phyloP scores from a whole-genome alignment of 768 basidiomycete species.

The Stropharia rugosoannulata region DNA sequence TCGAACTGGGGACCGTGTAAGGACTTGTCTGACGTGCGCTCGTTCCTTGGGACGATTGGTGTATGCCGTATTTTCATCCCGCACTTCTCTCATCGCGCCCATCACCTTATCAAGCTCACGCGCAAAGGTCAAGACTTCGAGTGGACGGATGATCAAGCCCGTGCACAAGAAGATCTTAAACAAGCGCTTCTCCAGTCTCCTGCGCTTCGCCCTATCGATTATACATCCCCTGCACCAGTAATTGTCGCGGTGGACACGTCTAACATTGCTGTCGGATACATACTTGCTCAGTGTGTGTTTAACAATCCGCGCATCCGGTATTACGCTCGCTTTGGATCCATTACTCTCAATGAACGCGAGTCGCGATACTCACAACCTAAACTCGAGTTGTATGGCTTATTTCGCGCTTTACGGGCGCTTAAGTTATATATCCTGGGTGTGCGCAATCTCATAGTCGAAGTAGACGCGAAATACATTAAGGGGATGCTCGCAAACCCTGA shows the following conservation, averaged over 20 bases:
- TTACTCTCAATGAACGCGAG: conserved; percentile 33
- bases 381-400: conserved; percentile 34
- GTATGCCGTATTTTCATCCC: conserved; percentile 28
- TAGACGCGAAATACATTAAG: conserved; percentile 35
- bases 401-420: conserved; percentile 17
- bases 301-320: conserved; percentile 13
- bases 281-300: conserved; percentile 28
- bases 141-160: conserved; percentile 26
- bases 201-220: conserved; percentile 31
- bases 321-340: conserved; percentile 32
- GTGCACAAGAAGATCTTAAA: conserved; percentile 23
- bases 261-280: conserved; percentile 29
- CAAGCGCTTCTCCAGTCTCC: conserved; percentile 17
- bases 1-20: conserved; percentile 21
- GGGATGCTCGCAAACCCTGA: conserved; percentile 32
- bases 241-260: conserved; percentile 38
- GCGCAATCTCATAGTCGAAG: conserved; percentile 31
- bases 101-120: conserved; percentile 23
- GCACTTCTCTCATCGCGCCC: conserved; percentile 21
- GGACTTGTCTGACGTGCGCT: conserved; percentile 10
- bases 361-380: conserved; percentile 29
- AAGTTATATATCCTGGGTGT: conserved; percentile 28
- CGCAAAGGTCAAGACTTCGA: conserved; percentile 25
- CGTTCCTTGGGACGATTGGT: conserved; percentile 30
- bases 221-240: conserved; percentile 22